Base-by-base conservation (phyloP, 139 green algal species). In the Chlorella sp. region DNA sequence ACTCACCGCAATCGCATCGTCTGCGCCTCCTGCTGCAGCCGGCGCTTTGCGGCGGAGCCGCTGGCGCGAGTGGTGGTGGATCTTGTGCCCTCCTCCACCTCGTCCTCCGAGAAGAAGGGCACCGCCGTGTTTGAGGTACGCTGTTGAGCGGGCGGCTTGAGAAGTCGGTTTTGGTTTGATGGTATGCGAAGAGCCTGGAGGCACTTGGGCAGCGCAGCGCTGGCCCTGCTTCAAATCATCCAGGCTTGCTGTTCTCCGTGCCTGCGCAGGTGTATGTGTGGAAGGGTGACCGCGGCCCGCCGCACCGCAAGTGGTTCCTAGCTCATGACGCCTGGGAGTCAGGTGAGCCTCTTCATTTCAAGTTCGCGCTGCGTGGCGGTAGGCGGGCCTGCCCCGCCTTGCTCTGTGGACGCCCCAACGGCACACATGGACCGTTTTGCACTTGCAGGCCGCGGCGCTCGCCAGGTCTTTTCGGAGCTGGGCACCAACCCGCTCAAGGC, bases 231-330 rank as follows among this genome's bases (percentile, higher is more conserved):
- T n/a, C n/a, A n/a, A n/a, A n/a, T n/a, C n/a, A n/a, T n/a, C n/a
- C n/a, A n/a, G n/a, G n/a, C n/a, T n/a, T n/a, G n/a, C n/a, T n/a
- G n/a, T n/a, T n/a, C n/a, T n/a, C n/a, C n/a, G n/a, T n/a, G n/a
- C 23, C 20, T 21, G 16, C 32, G 67, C 69, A 80, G 69, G 70
- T 86, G 15, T 86, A 73, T 15, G 81, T 86, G 51, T 86, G 81
- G 81, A 25, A 25, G 26, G n/a, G 17, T 18, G 63, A 65, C 0
- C 55, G 38, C n/a, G 81, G 69, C 16, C 15, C 5, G 23, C 4
- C 38, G 3, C 69, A 80, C 70, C 55, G 69, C 36, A 2, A 30
- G 3, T 86, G 72, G 55, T 86, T 86, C 70, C 36, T 69, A 36
- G 34, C 62, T 9, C 28, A 47, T 25, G 80, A 85, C 34, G 32